Conservation (phyloP, 2,329 filamentous ascomycete genomes). For the Dendrostoma leiphaemia region DNA sequence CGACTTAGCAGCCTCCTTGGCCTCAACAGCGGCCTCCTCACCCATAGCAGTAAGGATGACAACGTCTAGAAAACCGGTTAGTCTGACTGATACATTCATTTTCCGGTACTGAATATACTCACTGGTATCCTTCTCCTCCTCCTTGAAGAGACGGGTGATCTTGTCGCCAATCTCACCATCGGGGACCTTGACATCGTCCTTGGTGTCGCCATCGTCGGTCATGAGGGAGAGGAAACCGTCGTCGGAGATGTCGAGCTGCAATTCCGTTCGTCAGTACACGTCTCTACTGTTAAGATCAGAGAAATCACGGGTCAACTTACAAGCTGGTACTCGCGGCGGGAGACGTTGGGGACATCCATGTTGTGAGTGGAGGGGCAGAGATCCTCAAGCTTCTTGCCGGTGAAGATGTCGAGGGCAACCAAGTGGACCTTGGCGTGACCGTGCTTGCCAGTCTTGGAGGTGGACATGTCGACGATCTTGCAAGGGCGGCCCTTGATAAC, state of each 20-base stretch:
- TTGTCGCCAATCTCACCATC: conserved; percentile 86
- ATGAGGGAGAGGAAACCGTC: conserved; percentile 95
- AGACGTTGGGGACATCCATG: conserved; percentile 97
- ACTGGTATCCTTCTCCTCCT: conserved; percentile 93
- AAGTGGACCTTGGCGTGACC: conserved; percentile 99
- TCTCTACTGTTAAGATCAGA: conserved; percentile 5
- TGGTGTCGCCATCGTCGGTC: conserved; percentile 78
- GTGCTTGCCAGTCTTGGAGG: conserved; percentile 99
- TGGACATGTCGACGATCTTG: conserved; percentile 99
- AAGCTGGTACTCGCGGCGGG: conserved; percentile 87
- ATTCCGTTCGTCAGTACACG: not conserved
- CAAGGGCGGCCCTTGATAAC: conserved; percentile 98
- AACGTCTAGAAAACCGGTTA: conserved; percentile 60
- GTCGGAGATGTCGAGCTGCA: conserved; percentile 87
- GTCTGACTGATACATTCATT: not conserved
- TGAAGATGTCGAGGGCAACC: conserved; percentile 98
- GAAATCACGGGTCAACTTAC: conserved; percentile 55
- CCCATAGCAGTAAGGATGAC: conserved; percentile 94
- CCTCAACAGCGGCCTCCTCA: conserved; percentile 88
- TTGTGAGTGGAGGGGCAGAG: conserved; percentile 96
- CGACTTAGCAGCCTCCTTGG: conserved; percentile 78
- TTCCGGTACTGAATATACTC: conserved; percentile 42
- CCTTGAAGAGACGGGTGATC: conserved; percentile 76
- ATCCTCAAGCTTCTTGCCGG: conserved; percentile 98
- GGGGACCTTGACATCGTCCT: conserved; percentile 93